Percentiles rank a stretch among this genome's conserved stretches.
Evolutionary conservation across 164 flowering plant species (phyloP).

Genomic region (Magnolia kwangsiensis): DNA sequence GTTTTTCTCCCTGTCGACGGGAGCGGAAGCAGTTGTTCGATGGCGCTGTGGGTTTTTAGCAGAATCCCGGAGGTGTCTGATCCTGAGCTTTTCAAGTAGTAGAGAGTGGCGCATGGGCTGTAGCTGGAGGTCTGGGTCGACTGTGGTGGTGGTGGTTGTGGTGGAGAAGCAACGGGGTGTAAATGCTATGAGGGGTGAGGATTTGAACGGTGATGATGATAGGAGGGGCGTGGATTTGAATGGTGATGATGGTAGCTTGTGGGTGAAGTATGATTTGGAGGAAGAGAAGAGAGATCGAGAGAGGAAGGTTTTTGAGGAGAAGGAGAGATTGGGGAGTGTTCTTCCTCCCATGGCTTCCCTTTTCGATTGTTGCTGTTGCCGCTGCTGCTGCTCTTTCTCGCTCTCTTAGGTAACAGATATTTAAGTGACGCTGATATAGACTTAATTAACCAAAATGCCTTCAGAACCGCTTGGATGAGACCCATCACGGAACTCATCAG

Average conservation of each 20-base stretch:
- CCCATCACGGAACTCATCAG: too few species aligned
- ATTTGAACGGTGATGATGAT: background rate
- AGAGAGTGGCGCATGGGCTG: constrained; percentile 61
- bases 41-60: constrained; percentile 20
- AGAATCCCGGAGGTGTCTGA: constrained; percentile 68
- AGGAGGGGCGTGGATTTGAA: background rate
- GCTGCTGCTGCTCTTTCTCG: background rate
- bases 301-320: constrained; percentile 34
- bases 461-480: too few species aligned
- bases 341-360: constrained; percentile 46
- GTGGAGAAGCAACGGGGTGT: constrained; percentile 50
- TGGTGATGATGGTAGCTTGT: constrained; percentile 15
- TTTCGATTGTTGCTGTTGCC: background rate
- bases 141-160: constrained; percentile 21
- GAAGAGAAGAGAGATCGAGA: constrained; percentile 33
- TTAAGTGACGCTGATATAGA: background rate
- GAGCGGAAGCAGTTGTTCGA: background rate
- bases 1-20: constrained; percentile 8
- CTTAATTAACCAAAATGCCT: background rate
- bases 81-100: constrained; percentile 67
- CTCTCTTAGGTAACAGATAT: background rate
- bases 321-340: constrained; percentile 43
- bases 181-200: constrained; percentile 29
- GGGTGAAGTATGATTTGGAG: constrained; percentile 15
- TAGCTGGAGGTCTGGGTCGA: constrained; percentile 22